phyloP scores from a whole-genome alignment of 202 grass and related monocot genomes.

The Saccharum hybrid region DNA sequence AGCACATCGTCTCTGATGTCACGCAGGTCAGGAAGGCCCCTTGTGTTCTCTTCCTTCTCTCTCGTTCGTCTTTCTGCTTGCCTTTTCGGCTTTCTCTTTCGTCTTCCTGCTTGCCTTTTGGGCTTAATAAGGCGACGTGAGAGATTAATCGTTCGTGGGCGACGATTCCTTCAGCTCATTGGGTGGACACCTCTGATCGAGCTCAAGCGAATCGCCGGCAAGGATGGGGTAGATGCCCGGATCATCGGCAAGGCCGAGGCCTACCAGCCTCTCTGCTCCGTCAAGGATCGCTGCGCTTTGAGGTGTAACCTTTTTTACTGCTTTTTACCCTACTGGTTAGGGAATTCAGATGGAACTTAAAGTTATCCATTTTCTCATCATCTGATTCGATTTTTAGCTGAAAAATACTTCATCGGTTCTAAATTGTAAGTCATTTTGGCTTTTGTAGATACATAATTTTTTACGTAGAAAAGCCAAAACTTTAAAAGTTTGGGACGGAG shows the following conservation, averaged over 20 bases:
- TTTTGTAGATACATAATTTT: too few relatives aligned
- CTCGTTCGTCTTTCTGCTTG: too few relatives aligned
- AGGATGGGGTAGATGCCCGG: conserved; percentile 64
- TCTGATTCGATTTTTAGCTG: background rate
- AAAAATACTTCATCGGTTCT: background rate
- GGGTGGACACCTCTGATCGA: conserved; percentile 90
- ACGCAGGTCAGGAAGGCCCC: conserved; percentile 1
- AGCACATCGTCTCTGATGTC: conserved; percentile 51
- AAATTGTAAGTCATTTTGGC: background rate
- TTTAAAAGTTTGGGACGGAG: too few relatives aligned
- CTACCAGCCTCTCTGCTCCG: conserved; percentile 85
- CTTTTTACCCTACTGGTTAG: background rate
- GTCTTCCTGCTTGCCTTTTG: conserved; percentile 2
- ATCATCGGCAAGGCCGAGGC: conserved; percentile 81
- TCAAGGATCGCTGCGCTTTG: conserved; percentile 78
- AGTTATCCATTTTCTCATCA: background rate
- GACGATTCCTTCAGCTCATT: conserved; percentile 61
- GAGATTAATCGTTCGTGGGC: background rate
- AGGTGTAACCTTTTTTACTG: conserved; percentile 41
- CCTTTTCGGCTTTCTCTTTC: background rate
- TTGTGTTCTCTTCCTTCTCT: background rate
- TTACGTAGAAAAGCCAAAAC: too few relatives aligned
- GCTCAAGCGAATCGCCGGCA: conserved; percentile 62
- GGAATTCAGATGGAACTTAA: too few relatives aligned
- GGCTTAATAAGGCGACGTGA: background rate